phyloP scores from a whole-genome alignment of 2,329 filamentous ascomycete genomes.

The Claviceps digitariae region DNA sequence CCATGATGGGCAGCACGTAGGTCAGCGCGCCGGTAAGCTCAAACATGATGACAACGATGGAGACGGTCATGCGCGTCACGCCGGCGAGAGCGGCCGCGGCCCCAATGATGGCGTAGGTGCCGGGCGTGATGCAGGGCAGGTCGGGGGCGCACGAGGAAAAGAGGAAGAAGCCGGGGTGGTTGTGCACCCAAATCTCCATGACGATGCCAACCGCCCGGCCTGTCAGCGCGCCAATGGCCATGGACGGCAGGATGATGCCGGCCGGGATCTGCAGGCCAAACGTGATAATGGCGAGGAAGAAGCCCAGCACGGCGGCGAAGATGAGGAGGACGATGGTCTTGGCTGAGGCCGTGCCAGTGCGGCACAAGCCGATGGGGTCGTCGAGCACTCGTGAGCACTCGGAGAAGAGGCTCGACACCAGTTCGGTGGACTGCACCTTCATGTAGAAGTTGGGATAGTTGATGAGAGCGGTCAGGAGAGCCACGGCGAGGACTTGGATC shows the following conservation, averaged over 20 bases:
- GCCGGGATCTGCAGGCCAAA: conserved; percentile 92
- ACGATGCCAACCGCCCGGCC: conserved; percentile 82
- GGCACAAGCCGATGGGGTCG: conserved; percentile 83
- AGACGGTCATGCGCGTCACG: conserved; percentile 91
- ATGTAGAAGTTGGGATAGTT: conserved; percentile 97
- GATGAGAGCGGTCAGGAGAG: conserved; percentile 70
- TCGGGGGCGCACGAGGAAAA: conserved; percentile 78
- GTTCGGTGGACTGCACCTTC: conserved; percentile 79
- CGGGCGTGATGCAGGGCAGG: conserved; percentile 77
- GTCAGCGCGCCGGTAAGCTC: conserved; percentile 92
- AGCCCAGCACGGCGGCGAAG: conserved; percentile 69
- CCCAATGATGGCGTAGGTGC: conserved; percentile 92
- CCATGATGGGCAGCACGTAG: conserved; percentile 97
- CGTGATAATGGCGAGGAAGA: conserved; percentile 73
- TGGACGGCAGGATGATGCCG: conserved; percentile 88
- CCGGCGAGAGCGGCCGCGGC: conserved; percentile 89
- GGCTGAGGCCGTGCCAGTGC: conserved; percentile 68
- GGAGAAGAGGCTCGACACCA: conserved; percentile 83
- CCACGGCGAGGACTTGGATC: conserved; percentile 64
- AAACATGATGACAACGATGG: conserved; percentile 98
- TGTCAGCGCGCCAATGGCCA: conserved; percentile 85
- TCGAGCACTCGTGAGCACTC: conserved; percentile 75
- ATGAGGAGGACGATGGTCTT: conserved; percentile 73
- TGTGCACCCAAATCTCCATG: conserved; percentile 75
- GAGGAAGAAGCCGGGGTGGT: conserved; percentile 61